Conservation (phyloP, 1,284 basidiomycete genomes). For the Ustilago crameri region DNA sequence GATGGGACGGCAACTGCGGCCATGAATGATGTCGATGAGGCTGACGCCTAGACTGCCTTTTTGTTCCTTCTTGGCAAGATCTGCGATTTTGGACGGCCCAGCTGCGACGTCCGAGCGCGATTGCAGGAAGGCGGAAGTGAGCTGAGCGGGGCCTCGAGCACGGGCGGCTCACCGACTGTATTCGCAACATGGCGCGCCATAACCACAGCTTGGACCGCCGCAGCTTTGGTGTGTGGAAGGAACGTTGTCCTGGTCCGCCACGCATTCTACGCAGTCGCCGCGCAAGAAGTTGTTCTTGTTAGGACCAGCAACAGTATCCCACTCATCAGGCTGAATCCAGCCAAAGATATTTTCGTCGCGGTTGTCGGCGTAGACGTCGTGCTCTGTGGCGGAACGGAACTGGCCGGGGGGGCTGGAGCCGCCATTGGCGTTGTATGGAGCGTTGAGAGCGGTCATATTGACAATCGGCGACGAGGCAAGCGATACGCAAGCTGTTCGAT, state of each 20-base stretch:
- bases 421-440: neutral
- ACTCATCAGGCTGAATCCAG: constrained; percentile 49
- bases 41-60: constrained; percentile 41
- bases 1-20: constrained; percentile 56
- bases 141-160: constrained; percentile 9
- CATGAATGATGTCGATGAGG: constrained; percentile 55
- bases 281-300: constrained; percentile 47
- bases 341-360: constrained; percentile 50
- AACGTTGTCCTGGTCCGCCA: constrained; percentile 10
- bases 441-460: neutral
- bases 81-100: constrained; percentile 11
- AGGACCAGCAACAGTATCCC: constrained; percentile 43
- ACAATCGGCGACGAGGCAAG: neutral
- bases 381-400: constrained; percentile 35
- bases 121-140: constrained; percentile 8
- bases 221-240: constrained; percentile 23
- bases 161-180: constrained; percentile 40
- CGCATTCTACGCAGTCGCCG: constrained; percentile 37
- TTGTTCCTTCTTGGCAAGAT: constrained; percentile 20
- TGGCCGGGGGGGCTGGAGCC: neutral
- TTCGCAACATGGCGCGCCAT: constrained; percentile 46
- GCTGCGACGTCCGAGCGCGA: neutral
- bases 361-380: constrained; percentile 48
- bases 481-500: no score
- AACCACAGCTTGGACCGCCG: constrained; percentile 41